Percentiles rank a stretch among this genome's conserved stretches.
These are phyloP conservation scores for Solanum pennellii DNA, from an alignment of 257 asterid species.

Conservation along the genomic window DNA sequence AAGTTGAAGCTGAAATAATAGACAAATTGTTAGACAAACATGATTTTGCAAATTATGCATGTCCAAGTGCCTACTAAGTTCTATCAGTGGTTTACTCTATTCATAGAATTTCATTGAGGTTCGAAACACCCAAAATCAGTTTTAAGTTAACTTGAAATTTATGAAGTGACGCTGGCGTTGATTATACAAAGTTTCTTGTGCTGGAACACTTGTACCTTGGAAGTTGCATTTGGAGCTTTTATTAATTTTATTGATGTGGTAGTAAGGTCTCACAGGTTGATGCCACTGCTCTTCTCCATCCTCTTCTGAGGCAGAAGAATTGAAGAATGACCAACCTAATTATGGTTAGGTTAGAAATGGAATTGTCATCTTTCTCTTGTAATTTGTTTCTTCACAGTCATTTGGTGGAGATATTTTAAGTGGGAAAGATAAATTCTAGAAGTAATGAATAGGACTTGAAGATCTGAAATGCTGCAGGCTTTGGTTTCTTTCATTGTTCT, in stretches of 20 bases:
- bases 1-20: background rate
- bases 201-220: background rate
- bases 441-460: background rate
- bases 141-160: background rate
- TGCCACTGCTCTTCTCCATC: background rate
- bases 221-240: background rate
- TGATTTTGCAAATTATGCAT: background rate
- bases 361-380: background rate
- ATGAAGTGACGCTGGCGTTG: background rate
- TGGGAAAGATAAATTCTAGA: background rate
- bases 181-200: background rate
- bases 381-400: background rate
- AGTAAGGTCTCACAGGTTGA: background rate
- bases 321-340: background rate
- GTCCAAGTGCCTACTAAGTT: background rate
- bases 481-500: background rate
- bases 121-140: background rate
- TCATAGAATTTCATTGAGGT: background rate
- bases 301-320: background rate
- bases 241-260: too few relatives aligned
- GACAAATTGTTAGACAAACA: background rate
- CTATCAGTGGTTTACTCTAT: background rate
- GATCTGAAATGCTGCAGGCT: background rate
- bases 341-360: background rate
- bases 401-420: background rate